Evolutionary conservation across 306 rosid species (phyloP), one percentile per base, ranked within the genome.

Genomic region (Mucuna pruriens): DNA sequence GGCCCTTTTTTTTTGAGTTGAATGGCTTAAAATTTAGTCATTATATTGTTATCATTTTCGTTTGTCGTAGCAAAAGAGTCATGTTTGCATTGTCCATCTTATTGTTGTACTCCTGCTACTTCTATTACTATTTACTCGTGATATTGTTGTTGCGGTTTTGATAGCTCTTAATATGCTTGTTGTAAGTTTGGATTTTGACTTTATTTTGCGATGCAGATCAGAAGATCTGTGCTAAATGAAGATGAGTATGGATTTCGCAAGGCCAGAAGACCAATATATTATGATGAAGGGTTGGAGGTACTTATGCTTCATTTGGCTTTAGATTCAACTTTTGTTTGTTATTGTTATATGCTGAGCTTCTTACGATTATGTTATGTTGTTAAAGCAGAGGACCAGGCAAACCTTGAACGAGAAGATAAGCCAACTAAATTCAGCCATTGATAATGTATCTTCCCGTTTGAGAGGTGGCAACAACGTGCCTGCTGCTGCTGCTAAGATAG

Each of bases 221-320:
- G 99, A 89, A 89, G 94, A 83, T 86, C 94, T 15, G 46, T 91
- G 74, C 90, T 91, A 36, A 89, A 93, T 79, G 99, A 95, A 88
- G 88, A 95, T 83, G 98, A 93, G 76, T 80, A 90, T 17, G 99
- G 99, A 65, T 93, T 95, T 81, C 89, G 90, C 36, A 95, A 69
- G 91, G 97, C 96, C 70, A 90, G 84, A 87, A 86, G 85, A 81
- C 99, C 99, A 71, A 83, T 90, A 34, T 95, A 93, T 85, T 93
- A 95, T 9, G 99, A 95, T 0, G 98, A 90, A 86, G 99, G 98
- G 76, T 86, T 95, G 66, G 99, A 93, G 95, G 99, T 95, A 90
- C 36, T 48, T 48, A 42, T 23, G 29, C 55, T 3, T 49, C 60
- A 45, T 62, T 16, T 80, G 73, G 40, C 54, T 64, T 80, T 76